phyloP scores from a whole-genome alignment of 305 asterid genomes.

The Fraxinus nigra region DNA sequence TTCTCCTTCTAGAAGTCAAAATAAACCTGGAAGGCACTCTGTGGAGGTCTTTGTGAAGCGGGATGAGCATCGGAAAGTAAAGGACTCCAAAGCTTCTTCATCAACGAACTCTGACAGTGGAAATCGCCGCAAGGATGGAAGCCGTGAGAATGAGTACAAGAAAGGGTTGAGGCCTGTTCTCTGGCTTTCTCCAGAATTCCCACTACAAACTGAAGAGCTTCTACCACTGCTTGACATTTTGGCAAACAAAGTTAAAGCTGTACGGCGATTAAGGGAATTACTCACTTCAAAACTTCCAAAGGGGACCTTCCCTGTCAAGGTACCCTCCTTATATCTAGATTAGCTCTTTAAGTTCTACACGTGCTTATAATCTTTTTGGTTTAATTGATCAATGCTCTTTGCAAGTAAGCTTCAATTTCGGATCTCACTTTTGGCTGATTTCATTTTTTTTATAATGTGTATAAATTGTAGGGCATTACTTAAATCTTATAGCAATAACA shows the following conservation, averaged over 20 bases:
- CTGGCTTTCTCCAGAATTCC: conserved; percentile 95
- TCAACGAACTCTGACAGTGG: conserved; percentile 51
- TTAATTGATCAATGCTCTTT: conserved; percentile 1
- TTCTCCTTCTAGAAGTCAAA: conserved; percentile 50
- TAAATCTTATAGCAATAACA: background rate
- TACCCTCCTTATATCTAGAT: conserved; percentile 26
- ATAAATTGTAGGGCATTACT: background rate
- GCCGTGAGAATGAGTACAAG: conserved; percentile 81
- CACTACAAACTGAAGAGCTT: conserved; percentile 79
- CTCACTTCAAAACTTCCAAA: conserved; percentile 86
- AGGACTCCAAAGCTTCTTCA: conserved; percentile 57
- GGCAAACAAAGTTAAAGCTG: conserved; percentile 94
- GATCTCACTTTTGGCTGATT: background rate
- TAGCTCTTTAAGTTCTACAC: conserved; percentile 4
- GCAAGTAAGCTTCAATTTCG: background rate
- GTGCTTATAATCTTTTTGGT: conserved; percentile 12
- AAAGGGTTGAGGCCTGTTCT: conserved; percentile 96
- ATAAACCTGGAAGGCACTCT: conserved; percentile 68
- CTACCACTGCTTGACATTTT: conserved; percentile 92
- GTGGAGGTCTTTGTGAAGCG: conserved; percentile 68
- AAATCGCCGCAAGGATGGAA: conserved; percentile 62
- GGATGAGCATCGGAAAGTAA: conserved; percentile 66
- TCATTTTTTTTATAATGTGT: background rate
- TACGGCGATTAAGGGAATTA: conserved; percentile 79
- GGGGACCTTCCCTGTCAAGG: conserved; percentile 97